Base-by-base conservation (phyloP, 768 basidiomycete genomes). In the Punctularia strigosozonata region DNA sequence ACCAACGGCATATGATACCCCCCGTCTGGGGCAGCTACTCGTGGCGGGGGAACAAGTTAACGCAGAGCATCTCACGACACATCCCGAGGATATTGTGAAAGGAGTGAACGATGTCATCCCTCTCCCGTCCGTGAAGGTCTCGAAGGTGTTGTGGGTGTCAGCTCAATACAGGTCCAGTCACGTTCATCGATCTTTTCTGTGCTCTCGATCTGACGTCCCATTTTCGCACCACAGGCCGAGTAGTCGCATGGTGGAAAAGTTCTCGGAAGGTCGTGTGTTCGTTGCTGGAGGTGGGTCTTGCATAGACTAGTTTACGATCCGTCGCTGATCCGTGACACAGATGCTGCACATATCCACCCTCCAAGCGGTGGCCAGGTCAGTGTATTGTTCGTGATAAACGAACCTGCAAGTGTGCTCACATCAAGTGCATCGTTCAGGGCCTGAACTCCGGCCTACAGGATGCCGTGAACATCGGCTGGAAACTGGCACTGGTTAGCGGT, bases 261-360 rank as follows among this genome's bases (percentile, higher is more conserved):
- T 72, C 44, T 46, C 54, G 14, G 41, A 46, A 4, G 68, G 68
- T 2, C 56, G 67, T n/a, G 65, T 64, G 8, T 73, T 71, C 42
- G 36, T 73, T 13, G 63, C 53, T 20, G 73, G 72, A 47, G 73
- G 72, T 67, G 35, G 3, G 56, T 12, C 10, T 4, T 6, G 49
- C 25, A 36, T 33, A 6, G 12, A 6, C 15, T 35, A 8, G 19
- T 6, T 7, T 19, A 17, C 2, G 21, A 23, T 28, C 15, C 25
- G 3, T 12, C 7, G 10, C 4, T 18, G 5, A 26, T 18, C 33
- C 13, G 10, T 10, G 33, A n/a, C 25, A 13, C 39, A 74, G 72
- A 75, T 45, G 63, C 67, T 18, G 69, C 66, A 0, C 73, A 74
- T 40, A 54, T 62, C 18, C 68, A 70, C 40, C 60, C 60, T 22